Base-by-base conservation (phyloP, 2,329 filamentous ascomycete genomes). In the Paraphaeosphaeria minitans region DNA sequence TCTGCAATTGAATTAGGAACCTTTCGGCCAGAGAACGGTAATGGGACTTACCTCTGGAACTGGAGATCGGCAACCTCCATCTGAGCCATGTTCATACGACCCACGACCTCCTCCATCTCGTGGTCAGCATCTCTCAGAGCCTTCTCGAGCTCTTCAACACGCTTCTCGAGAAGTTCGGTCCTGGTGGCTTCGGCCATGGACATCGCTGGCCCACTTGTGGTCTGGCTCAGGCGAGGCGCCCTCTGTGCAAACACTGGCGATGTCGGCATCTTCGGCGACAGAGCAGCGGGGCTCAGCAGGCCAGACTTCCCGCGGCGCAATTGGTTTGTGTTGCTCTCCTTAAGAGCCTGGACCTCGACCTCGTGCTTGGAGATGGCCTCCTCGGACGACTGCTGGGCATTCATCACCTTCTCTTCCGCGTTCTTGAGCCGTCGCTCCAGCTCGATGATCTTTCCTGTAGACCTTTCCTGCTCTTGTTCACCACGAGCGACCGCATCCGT, bases 321-420 rank as follows among this genome's bases (percentile, higher is more conserved):
- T 69, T 95, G 90, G 19, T 83, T 82, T 71, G 86, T 92, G 71
- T 95, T 88, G 59, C 87, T 90, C 56, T 96, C 92, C 65, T 89
- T 89, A 55, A 98, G 80, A 22, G 84, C 81, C 19, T 85, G 81
- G 39, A 97, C 85, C 77, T 97, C 93, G 39, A 95, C 92, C 75
- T 98, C 95, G 71, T 97, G 93, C 50, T 87, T 88, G 45, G 86
- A 81, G 57, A 98, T 87, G 41, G 89, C 88, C 50, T 94, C 93
- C 74, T 99, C 95, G 0, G 92, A 94, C 21, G 90, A 86, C 57
- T 92, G 89, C 76, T 98, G 94, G 1, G 94, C 92, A 21, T 86
- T 80, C 55, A 96, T 83, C 22, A 99, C 85, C 67, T 89, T 87
- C 61, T 98, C 93, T 74, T 98, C 95, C 52, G 97, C 86, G 16